Percentiles rank a stretch among this genome's conserved stretches.
Conservation (phyloP, 1,139 yeast genomes). For the Candida labiduridarum region DNA sequence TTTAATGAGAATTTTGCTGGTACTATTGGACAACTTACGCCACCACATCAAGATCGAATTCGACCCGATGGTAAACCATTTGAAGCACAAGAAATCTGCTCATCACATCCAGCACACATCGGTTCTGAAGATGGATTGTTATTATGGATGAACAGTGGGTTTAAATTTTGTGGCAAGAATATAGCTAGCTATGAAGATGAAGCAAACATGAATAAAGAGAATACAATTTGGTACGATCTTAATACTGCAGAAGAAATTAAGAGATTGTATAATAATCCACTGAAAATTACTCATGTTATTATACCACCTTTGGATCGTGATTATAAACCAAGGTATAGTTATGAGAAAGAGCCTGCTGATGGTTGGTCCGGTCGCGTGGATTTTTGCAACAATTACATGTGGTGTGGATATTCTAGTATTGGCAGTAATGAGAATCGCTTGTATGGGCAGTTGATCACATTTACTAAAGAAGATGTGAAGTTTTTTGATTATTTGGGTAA, state of each 20-base stretch:
- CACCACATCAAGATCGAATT: constrained; percentile 20
- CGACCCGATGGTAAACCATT: constrained; percentile 22
- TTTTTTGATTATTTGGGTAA: constrained; percentile 34
- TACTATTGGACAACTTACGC: constrained; percentile 32
- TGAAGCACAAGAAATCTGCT: constrained; percentile 37
- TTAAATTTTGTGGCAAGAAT: constrained; percentile 32
- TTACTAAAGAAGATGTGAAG: constrained; percentile 22
- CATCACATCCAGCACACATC: constrained; percentile 49
- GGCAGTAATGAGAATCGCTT: constrained; percentile 38
- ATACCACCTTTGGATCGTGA: constrained; percentile 30
- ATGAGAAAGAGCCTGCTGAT: constrained; percentile 29
- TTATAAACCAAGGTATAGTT: constrained; percentile 22
- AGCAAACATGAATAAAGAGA: constrained; percentile 20
- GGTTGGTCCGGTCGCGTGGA: constrained; percentile 29
- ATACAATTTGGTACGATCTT: constrained; percentile 20
- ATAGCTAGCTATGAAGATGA: constrained; percentile 28
- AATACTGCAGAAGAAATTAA: constrained; percentile 21
- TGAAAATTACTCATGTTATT: constrained; percentile 28
- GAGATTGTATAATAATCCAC: constrained; percentile 25
- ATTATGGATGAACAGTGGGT: constrained; percentile 40
- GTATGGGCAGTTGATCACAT: constrained; percentile 27
- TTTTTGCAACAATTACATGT: constrained; percentile 43
- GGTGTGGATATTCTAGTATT: constrained; percentile 46
- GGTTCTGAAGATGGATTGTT: constrained; percentile 33
- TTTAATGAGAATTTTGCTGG: constrained; percentile 33